Evolutionary conservation across 768 basidiomycete genomes (phyloP), one percentile per base, ranked within the genome.

Genomic region (Asterophora parasitica): DNA sequence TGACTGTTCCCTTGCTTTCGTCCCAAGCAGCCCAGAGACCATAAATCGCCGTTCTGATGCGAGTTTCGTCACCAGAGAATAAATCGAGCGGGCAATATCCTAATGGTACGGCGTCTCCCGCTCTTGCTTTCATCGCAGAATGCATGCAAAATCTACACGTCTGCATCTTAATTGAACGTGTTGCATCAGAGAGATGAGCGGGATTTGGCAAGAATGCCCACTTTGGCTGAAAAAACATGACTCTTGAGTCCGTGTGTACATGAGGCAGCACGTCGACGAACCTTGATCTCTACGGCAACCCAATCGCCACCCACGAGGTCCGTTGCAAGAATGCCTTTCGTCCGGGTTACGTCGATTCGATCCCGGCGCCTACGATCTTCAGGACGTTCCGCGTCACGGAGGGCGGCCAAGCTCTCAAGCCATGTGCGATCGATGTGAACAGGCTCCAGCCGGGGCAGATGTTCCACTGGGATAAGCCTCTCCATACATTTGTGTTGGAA

Each of bases 101-200:
- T 20, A 61, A 66, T 13, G 72, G 60, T 17, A 70, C 61, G 42
- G 58, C 54, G 17, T 71, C 62, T 6, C 70, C 76, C 27, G 68
- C 58, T 28, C 62, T 56, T 17, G 62, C 58, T 61, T 72, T 81
- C 58, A 82, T 60, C 50, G 79, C 72, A 1, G 81, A 72, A 63
- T 97, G 92, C 85, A 97, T 88, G 63, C 92, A 93, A 64, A 91
- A 94, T 53, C 95, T 79, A 69, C 93, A 95, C 12, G 87, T 84
- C 32, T 65, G 67, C 6, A 72, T 72, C 72, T 97, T 97, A 55
- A 81, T 65, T 1, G 58, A 50, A 11, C 64, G 71, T 1, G 83
- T 86, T 32, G 68, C 65, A 3, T 71, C 56, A 5, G 91, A 85
- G 31, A 93, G 71, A 64, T 85, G 75, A 2, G 58, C 54, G 4